Conservation (phyloP, 2,329 filamentous ascomycete genomes). For the Coleophoma eucalyptorum region DNA sequence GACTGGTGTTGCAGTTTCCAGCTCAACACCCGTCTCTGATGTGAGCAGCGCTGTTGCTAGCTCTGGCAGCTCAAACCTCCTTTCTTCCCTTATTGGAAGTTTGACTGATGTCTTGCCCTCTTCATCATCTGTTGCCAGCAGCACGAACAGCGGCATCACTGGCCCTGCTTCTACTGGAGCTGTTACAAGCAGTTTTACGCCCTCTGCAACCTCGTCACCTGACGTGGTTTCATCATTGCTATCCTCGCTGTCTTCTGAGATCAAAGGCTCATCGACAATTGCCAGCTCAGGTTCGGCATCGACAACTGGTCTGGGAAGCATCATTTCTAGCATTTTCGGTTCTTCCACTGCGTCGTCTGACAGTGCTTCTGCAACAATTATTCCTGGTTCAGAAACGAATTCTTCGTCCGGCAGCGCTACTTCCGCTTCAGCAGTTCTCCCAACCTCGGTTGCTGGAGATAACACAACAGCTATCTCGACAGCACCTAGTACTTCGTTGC, state of each 20-base stretch:
- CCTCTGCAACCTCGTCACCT: not conserved
- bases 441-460: not conserved
- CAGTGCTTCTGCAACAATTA: not conserved
- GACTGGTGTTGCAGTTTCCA: not conserved
- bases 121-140: not conserved
- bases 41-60: not conserved
- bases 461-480: slow-evolving; percentile 8
- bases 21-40: not conserved
- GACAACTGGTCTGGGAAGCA: slow-evolving; percentile 1
- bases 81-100: not conserved
- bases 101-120: not conserved
- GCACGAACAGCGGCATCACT: slow-evolving; percentile 2
- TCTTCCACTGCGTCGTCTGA: not conserved
- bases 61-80: not conserved
- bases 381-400: not conserved
- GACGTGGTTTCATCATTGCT: not conserved
- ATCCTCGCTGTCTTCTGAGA: not conserved
- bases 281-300: not conserved
- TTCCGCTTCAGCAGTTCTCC: slow-evolving; percentile 1
- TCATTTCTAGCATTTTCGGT: slow-evolving; percentile 1
- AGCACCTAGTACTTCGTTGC: not conserved
- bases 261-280: not conserved
- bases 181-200: not conserved
- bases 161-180: not conserved
- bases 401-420: slow-evolving; percentile 3